phyloP scores from a whole-genome alignment of 1,284 basidiomycete species.

The Termitomyces sp. region DNA sequence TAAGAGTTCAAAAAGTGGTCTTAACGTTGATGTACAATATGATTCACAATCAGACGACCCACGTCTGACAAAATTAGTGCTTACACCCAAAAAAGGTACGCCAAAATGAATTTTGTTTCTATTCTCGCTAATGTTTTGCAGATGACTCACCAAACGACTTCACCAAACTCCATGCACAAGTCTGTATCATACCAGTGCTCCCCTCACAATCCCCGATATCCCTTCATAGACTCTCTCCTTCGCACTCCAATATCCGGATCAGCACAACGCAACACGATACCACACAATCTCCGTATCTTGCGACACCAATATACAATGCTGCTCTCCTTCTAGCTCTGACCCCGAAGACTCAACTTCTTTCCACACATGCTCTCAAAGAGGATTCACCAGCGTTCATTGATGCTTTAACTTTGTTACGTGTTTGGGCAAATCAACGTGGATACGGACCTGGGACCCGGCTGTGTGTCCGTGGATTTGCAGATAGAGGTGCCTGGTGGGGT shows the following conservation, averaged over 20 bases:
- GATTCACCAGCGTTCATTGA: constrained; percentile 66
- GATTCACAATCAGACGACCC: constrained; percentile 60
- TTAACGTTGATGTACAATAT: constrained; percentile 57
- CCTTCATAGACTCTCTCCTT: constrained; percentile 66
- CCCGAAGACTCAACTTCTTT: constrained; percentile 64
- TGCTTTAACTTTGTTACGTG: constrained; percentile 75
- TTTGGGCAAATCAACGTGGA: constrained; percentile 90
- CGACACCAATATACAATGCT: constrained; percentile 81
- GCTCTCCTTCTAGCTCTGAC: constrained; percentile 65
- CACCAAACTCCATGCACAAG: constrained; percentile 61
- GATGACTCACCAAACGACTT: constrained; percentile 56
- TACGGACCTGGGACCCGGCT: constrained; percentile 52
- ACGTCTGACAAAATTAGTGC: constrained; percentile 64
- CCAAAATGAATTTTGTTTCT: constrained; percentile 10
- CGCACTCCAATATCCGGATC: constrained; percentile 66
- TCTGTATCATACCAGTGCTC: constrained; percentile 74
- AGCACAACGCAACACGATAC: constrained; percentile 20
- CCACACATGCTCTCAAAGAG: constrained; percentile 62
- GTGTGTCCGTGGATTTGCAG: constrained; percentile 67
- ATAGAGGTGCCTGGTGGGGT: constrained; percentile 64
- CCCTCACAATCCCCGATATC: constrained; percentile 57
- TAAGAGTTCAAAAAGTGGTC: constrained; percentile 34
- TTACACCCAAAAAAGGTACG: constrained; percentile 53
- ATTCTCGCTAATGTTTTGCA: constrained; percentile 22
- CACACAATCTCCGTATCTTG: constrained; percentile 19